Conservation (phyloP, 164 flowering plant species). For the Umbilicus rupestris region DNA sequence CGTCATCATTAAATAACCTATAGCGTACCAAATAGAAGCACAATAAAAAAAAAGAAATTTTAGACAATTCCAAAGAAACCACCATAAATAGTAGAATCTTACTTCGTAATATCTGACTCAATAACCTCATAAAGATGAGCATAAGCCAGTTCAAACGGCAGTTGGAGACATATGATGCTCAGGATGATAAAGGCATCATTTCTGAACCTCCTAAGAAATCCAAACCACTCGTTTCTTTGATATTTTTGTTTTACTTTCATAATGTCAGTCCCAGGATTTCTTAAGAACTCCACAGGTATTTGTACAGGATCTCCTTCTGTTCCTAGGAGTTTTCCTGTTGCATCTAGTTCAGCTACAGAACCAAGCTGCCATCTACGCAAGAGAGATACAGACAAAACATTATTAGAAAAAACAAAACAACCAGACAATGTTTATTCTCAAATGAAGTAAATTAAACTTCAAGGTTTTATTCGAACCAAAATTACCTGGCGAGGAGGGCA, state of each 20-base stretch:
- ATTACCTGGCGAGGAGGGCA: conserved; percentile 73
- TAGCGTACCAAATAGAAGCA: too few species aligned
- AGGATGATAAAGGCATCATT: conserved; percentile 69
- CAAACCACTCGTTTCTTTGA: conserved; percentile 82
- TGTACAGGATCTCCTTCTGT: conserved; percentile 30
- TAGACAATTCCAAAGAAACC: neutral
- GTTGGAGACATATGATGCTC: conserved; percentile 83
- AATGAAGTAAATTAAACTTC: neutral
- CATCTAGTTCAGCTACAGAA: conserved; percentile 28
- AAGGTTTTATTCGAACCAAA: neutral
- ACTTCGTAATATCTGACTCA: conserved; percentile 52
- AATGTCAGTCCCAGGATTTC: conserved; percentile 32
- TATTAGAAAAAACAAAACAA: neutral
- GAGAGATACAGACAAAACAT: conserved; percentile 5
- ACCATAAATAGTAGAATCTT: conserved; percentile 15
- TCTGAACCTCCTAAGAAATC: conserved; percentile 63
- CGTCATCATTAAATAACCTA: neutral
- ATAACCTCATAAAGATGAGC: conserved; percentile 80
- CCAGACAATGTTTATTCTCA: neutral
- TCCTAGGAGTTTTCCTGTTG: conserved; percentile 30
- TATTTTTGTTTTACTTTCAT: conserved; percentile 40
- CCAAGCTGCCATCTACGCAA: conserved; percentile 59
- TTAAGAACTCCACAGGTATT: conserved; percentile 32
- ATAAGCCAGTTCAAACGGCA: conserved; percentile 93
- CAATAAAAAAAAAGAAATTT: too few species aligned